phyloP scores from a whole-genome alignment of 2,329 filamentous ascomycete species.

The Akanthomyces dipterigenus region DNA sequence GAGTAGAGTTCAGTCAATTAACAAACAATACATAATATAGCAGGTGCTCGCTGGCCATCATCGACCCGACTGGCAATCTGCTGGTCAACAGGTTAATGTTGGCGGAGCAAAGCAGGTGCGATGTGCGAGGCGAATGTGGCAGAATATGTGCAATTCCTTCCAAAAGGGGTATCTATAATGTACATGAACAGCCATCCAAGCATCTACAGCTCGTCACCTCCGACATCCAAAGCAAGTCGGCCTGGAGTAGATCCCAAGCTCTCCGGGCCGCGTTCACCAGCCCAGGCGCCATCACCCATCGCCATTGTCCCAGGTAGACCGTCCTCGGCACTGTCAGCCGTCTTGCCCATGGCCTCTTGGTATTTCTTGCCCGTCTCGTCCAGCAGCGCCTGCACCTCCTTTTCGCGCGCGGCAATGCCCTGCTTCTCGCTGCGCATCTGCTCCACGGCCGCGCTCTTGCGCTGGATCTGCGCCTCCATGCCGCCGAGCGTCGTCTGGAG shows the following conservation, averaged over 20 bases:
- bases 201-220: neutral
- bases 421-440: constrained; percentile 61
- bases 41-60: too few relatives aligned
- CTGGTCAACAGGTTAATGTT: too few relatives aligned
- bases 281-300: constrained; percentile 21
- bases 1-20: too few relatives aligned
- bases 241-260: constrained; percentile 27
- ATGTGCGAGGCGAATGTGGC: neutral
- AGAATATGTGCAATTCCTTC: neutral
- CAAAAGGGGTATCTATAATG: neutral
- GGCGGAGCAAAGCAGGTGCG: too few relatives aligned
- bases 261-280: constrained; percentile 29
- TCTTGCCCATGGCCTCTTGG: constrained; percentile 35
- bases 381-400: constrained; percentile 72
- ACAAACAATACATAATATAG: too few relatives aligned
- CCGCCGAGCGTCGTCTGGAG: constrained; percentile 54
- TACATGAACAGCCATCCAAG: neutral
- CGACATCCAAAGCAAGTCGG: constrained; percentile 9
- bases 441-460: constrained; percentile 57
- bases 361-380: constrained; percentile 70
- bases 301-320: neutral
- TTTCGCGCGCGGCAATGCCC: constrained; percentile 62
- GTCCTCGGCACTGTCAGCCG: constrained; percentile 4
- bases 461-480: constrained; percentile 57
- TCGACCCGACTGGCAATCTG: too few relatives aligned